phyloP scores from a whole-genome alignment of 2,329 filamentous ascomycete genomes.

The Aspergillus luchuensis region DNA sequence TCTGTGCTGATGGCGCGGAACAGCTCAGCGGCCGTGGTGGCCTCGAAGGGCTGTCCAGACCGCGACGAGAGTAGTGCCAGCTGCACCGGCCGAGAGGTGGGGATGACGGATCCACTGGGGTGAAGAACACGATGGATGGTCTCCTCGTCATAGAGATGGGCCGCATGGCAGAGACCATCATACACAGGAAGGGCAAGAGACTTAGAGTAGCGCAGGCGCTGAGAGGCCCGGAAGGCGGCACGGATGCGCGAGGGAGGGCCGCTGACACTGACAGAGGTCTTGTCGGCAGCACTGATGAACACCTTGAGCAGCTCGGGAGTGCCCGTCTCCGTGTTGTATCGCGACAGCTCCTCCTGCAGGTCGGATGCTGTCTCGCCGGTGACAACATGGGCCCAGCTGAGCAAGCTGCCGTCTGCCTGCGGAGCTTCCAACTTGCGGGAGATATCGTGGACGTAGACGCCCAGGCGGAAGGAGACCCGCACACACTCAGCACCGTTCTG shows the following conservation, averaged over 20 bases:
- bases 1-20: conserved; percentile 39
- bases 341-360: conserved; percentile 15
- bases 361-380: too few relatives aligned
- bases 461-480: conserved; percentile 51
- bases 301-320: conserved; percentile 19
- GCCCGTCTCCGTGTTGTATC: conserved; percentile 38
- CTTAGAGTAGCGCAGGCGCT: conserved; percentile 21
- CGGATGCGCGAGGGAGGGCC: conserved; percentile 28
- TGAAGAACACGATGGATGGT: too few relatives aligned
- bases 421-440: conserved; percentile 19
- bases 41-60: too few relatives aligned
- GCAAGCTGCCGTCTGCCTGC: too few relatives aligned
- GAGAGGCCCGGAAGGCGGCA: conserved; percentile 16
- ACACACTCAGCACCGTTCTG: conserved; percentile 46
- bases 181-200: conserved; percentile 24
- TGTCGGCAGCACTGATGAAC: conserved; percentile 23
- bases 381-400: too few relatives aligned
- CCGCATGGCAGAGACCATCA: conserved; percentile 22
- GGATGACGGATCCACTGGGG: too few relatives aligned
- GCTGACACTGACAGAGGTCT: conserved; percentile 26
- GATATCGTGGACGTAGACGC: conserved; percentile 46
- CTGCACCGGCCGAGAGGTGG: conserved; percentile 31
- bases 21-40: conserved; percentile 32
- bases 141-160: too few relatives aligned
- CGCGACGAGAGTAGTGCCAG: conserved; percentile 8